Conservation (phyloP, 192 early-diverging fungal species). For the Coemansia sp. region DNA sequence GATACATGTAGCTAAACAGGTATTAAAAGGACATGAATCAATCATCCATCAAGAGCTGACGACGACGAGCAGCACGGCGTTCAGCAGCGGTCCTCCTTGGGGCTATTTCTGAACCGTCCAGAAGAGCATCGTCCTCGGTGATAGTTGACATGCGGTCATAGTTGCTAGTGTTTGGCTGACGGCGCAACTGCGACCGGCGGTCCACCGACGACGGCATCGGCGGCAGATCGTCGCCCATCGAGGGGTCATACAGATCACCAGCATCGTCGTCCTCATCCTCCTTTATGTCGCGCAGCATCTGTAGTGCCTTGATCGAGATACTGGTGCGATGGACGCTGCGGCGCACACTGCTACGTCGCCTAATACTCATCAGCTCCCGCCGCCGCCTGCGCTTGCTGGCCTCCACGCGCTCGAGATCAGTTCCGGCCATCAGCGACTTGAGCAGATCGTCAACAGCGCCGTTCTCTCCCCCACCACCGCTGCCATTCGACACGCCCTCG, state of each 20-base stretch:
- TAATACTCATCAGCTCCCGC: slow-evolving; percentile 53
- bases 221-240: background rate
- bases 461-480: slow-evolving; percentile 62
- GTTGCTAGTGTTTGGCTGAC: slow-evolving; percentile 10
- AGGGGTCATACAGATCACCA: background rate
- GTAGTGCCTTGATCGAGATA: slow-evolving; percentile 54
- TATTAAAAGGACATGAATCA: background rate
- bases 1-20: background rate
- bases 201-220: slow-evolving; percentile 21
- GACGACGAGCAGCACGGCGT: slow-evolving; percentile 38
- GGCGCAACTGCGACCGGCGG: slow-evolving; percentile 24
- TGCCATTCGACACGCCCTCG: slow-evolving; percentile 2
- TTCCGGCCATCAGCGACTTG: slow-evolving; percentile 68
- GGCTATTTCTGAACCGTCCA: background rate
- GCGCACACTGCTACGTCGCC: slow-evolving; percentile 53
- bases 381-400: slow-evolving; percentile 48
- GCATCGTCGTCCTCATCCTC: slow-evolving; percentile 40
- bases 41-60: slow-evolving; percentile 37
- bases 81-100: slow-evolving; percentile 12
- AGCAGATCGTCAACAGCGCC: slow-evolving; percentile 77
- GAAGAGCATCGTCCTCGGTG: slow-evolving; percentile 25
- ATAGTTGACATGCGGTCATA: slow-evolving; percentile 39
- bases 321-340: slow-evolving; percentile 56
- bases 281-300: slow-evolving; percentile 56
- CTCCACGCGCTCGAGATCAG: slow-evolving; percentile 61